These are phyloP conservation scores for Diaporthe ilicicola DNA, from an alignment of 2,329 filamentous ascomycete species.

Conservation along the genomic window DNA sequence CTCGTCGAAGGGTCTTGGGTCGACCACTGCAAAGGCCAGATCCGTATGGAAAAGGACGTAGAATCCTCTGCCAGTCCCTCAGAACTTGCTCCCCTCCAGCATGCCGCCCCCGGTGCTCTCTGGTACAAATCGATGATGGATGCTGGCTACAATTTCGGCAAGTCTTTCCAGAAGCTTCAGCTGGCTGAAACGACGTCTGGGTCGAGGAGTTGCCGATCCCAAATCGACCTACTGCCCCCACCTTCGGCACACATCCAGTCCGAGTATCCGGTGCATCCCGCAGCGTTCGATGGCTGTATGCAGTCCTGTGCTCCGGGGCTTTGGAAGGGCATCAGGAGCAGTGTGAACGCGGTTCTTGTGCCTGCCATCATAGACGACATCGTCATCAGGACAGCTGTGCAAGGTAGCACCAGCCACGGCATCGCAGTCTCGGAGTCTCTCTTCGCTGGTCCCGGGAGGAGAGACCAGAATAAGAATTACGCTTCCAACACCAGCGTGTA, in stretches of 20 bases:
- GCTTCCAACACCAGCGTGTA: background rate
- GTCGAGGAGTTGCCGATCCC: background rate
- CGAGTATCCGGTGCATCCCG: conserved; percentile 3
- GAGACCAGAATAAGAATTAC: background rate
- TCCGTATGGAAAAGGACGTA: no score
- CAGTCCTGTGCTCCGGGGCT: background rate
- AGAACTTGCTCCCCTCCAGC: background rate
- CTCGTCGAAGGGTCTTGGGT: no score
- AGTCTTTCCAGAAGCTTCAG: background rate
- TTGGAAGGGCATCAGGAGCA: background rate
- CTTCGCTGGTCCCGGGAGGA: background rate
- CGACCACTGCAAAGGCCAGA: no score
- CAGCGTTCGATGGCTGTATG: background rate
- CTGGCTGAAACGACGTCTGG: background rate
- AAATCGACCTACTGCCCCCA: background rate
- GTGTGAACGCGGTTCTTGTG: background rate
- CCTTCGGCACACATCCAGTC: background rate
- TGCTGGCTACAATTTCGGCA: background rate
- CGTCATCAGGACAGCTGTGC: background rate
- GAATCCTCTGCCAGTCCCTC: no score
- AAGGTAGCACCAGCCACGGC: background rate
- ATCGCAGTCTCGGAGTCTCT: background rate
- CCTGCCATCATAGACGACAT: background rate
- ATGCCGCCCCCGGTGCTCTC: background rate
- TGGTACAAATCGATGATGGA: conserved; percentile 13